These are phyloP conservation scores for Persicaria maculosa DNA, from an alignment of 148 eudicot species.

Conservation along the genomic window DNA sequence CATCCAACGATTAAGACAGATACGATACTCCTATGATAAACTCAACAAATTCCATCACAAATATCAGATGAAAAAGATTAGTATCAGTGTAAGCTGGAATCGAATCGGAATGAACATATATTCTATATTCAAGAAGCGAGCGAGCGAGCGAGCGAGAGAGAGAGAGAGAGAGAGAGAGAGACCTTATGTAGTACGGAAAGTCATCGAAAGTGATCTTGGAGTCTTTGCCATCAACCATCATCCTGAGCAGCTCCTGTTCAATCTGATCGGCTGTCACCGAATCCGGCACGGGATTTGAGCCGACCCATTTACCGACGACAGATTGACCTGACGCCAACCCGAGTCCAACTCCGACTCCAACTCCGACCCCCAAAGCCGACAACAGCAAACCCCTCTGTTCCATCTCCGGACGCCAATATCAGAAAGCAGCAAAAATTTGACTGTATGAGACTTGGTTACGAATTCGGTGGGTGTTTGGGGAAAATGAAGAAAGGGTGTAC, in stretches of 20 bases:
- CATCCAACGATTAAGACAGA: not conserved
- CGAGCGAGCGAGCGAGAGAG: not conserved
- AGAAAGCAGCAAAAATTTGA: no score
- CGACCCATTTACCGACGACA: conserved; percentile 54
- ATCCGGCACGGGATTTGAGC: conserved; percentile 31
- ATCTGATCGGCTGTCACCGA: conserved; percentile 53
- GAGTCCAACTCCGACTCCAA: conserved; percentile 82
- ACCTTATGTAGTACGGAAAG: conserved; percentile 84
- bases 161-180: not conserved
- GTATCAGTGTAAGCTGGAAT: not conserved
- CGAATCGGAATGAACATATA: conserved; percentile 1
- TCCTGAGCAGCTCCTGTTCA: conserved; percentile 49
- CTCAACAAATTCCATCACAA: not conserved
- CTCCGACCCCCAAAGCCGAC: conserved; percentile 85
- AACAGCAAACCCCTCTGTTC: conserved; percentile 66
- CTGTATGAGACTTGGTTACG: no score
- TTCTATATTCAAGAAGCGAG: no score
- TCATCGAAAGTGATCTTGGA: conserved; percentile 53
- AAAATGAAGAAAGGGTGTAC: no score
- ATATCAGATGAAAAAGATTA: not conserved
- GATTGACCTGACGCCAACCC: conserved; percentile 66
- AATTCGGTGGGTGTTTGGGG: no score
- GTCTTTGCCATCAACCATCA: conserved; percentile 52
- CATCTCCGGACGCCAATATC: no score
- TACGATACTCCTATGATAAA: not conserved